phyloP scores from a whole-genome alignment of 441 rosid genomes.

The Pelargonium cotyledonis region DNA sequence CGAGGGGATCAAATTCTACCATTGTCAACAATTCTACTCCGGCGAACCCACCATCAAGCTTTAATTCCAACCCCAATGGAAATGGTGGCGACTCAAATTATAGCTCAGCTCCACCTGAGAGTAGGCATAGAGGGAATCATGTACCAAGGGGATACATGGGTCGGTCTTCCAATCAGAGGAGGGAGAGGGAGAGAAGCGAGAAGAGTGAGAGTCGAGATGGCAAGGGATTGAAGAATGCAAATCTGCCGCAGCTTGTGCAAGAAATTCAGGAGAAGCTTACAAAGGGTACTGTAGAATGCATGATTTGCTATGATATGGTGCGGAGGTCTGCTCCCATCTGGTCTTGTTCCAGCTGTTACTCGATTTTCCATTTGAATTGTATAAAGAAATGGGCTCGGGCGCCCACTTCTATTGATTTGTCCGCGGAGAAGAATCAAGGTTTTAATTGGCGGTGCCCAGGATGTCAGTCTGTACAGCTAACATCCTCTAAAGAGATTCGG shows the following conservation, averaged over 20 bases:
- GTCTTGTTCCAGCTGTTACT: constrained; percentile 95
- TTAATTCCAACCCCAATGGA: constrained; percentile 20
- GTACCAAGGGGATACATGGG: constrained; percentile 28
- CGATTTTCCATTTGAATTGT: constrained; percentile 88
- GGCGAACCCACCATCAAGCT: constrained; percentile 21
- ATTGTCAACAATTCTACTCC: constrained; percentile 2
- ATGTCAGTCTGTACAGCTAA: constrained; percentile 81
- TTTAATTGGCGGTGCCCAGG: constrained; percentile 99
- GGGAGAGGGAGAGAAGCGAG: constrained; percentile 33
- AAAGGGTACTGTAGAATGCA: constrained; percentile 76
- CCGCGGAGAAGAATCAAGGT: constrained; percentile 80
- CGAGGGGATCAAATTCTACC: constrained; percentile 42
- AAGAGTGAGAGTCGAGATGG: constrained; percentile 19
- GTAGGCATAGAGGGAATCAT: constrained; percentile 31
- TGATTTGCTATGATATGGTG: constrained; percentile 98
- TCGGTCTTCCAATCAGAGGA: constrained; percentile 35
- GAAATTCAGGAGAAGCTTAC: constrained; percentile 85
- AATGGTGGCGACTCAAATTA: constrained; percentile 1
- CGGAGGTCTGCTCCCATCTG: constrained; percentile 72
- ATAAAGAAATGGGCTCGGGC: constrained; percentile 97
- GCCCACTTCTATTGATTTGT: constrained; percentile 74
- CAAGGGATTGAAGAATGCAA: constrained; percentile 38
- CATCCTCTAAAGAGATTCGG: constrained; percentile 64
- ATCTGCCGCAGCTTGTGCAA: constrained; percentile 86
- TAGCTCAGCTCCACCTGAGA: constrained; percentile 23